Base-by-base conservation (phyloP, 768 basidiomycete genomes). In the Pleurotus salmoneostramineus region DNA sequence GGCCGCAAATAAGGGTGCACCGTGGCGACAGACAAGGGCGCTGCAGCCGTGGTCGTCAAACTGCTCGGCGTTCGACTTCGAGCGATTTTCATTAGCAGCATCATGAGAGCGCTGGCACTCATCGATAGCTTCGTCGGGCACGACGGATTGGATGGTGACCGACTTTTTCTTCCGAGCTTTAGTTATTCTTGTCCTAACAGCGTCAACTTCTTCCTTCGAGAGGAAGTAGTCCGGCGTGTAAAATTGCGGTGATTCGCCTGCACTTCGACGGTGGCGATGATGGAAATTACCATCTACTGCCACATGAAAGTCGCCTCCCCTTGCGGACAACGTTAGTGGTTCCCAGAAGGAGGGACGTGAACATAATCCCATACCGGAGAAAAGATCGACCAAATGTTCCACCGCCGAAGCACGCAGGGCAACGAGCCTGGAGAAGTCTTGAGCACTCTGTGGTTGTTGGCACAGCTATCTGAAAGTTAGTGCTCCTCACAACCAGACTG, bases 11-110 rank as follows among this genome's bases (percentile, higher is more conserved):
- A 77, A 55, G 0, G 70, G 69, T 6, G 74, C 69, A 43, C 74
- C 69, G 42, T 77, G 76, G 0, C 67, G 57, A 59, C 76, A 78
- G 0, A 74, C 70, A 0, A 77, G 60, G 0, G 69, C 70, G 70
- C 77, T 77, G 6, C 74, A 50, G 0, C 76, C 72, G 2, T 61
- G n/a, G 66, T 36, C 72, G 68, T 45, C 76, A 68, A 51, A 71
- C 74, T 48, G 56, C 5, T 65, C 62, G n/a, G 60, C 64, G 5
- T 56, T 56, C 0, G 68, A 63, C 46, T 69, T 71, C 33, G 65
- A 61, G 12, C 68, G 67, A 42, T 69, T 66, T 10, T 68, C 71
- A 55, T 73, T 63, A 0, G 55, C 74, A 3, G 77, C 71, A 11
- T 69, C 58, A 58, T 72, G 69, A 0, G 69, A 65, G 2, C 64